A percentile compares a stretch with the other conserved stretches of the same genome.
Evolutionary conservation across 805 yeast genomes (phyloP).

Genomic region (Wickerhamiella kurtzmanii): DNA sequence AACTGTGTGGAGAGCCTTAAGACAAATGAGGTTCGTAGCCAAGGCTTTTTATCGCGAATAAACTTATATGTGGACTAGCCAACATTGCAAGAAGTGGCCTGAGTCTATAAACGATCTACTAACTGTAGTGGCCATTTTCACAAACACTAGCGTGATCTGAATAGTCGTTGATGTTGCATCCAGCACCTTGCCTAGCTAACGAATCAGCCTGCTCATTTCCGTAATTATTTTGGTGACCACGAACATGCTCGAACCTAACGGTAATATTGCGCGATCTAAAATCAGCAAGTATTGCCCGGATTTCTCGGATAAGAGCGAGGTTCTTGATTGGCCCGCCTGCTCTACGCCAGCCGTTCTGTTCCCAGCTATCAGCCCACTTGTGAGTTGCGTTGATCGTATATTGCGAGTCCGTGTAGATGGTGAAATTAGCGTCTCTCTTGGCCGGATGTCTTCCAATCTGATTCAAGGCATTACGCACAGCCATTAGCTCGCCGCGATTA

Average conservation of each 20-base stretch:
- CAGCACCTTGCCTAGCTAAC: not conserved
- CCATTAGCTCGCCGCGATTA: slow-evolving; percentile 67
- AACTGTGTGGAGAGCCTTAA: no score
- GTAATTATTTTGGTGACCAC: not conserved
- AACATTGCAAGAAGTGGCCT: no score
- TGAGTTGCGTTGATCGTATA: slow-evolving; percentile 46
- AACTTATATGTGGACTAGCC: no score
- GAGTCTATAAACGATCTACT: no score
- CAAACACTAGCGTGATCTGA: no score
- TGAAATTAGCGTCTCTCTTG: slow-evolving; percentile 6
- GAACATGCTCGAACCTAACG: slow-evolving; percentile 1
- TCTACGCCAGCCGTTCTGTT: slow-evolving; percentile 38
- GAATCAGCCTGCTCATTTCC: not conserved
- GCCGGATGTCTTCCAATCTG: not conserved
- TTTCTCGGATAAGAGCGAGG: slow-evolving; percentile 33
- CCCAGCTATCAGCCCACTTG: slow-evolving; percentile 48
- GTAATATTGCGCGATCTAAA: not conserved
- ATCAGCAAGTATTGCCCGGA: not conserved
- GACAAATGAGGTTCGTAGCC: no score
- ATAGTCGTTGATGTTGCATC: no score
- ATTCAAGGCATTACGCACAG: slow-evolving; percentile 36
- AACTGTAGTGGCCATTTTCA: no score
- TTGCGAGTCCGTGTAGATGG: slow-evolving; percentile 56
- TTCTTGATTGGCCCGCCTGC: slow-evolving; percentile 37
- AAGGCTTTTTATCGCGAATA: no score